These are phyloP conservation scores for Abortiporus biennis DNA, from an alignment of 1,284 basidiomycete genomes.

Conservation along the genomic window DNA sequence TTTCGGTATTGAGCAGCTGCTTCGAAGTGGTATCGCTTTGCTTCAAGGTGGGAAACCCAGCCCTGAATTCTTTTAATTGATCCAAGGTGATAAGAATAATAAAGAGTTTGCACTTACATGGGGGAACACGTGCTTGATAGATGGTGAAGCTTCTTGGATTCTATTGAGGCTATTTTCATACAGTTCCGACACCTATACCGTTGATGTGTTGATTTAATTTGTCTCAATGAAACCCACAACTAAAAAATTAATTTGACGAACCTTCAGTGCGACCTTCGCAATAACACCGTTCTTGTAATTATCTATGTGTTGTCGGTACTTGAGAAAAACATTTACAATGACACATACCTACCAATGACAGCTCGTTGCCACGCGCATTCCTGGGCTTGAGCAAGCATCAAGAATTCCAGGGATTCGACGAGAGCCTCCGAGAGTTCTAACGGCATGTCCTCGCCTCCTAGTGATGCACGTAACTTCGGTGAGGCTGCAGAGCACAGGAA, in stretches of 20 bases:
- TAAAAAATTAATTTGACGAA: constrained; percentile 23
- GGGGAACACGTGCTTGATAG: constrained; percentile 45
- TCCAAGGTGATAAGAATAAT: not conserved
- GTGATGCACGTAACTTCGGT: constrained; percentile 47
- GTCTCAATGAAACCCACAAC: no score
- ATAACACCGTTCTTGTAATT: constrained; percentile 81
- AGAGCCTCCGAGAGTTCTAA: constrained; percentile 64
- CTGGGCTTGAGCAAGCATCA: constrained; percentile 93
- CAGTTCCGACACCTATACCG: constrained; percentile 61
- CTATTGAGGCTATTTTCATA: constrained; percentile 55
- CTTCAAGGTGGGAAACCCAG: constrained; percentile 80
- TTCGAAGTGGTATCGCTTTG: constrained; percentile 83
- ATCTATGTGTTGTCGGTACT: constrained; percentile 27
- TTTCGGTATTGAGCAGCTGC: constrained; percentile 90
- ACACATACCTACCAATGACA: constrained; percentile 56
- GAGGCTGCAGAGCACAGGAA: constrained; percentile 57
- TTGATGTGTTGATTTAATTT: no score
- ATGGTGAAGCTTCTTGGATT: constrained; percentile 43
- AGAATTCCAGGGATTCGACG: constrained; percentile 59
- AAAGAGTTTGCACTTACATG: constrained; percentile 33
- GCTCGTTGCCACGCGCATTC: constrained; percentile 97
- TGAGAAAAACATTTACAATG: constrained; percentile 1
- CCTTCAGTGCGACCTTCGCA: constrained; percentile 80
- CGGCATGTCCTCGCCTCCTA: constrained; percentile 47
- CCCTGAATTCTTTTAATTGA: constrained; percentile 40